phyloP scores from a whole-genome alignment of 2,329 filamentous ascomycete genomes.

The Neurospora sp. region DNA sequence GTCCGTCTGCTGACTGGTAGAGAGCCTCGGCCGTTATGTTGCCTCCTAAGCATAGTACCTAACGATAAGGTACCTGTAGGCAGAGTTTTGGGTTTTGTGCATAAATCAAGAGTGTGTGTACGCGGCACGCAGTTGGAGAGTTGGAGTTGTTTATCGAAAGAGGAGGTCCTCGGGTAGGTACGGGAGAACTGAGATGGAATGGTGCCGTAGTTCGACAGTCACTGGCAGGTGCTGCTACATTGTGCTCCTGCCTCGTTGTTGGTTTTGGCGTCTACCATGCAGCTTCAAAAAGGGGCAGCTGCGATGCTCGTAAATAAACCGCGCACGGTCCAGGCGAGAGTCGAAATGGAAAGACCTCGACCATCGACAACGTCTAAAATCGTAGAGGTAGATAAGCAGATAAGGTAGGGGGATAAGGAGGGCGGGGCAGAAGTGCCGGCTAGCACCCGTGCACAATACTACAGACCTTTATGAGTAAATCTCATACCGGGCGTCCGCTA shows the following conservation, averaged over 20 bases:
- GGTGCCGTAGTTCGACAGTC: background rate
- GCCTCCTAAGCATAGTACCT: too few relatives aligned
- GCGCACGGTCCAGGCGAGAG: background rate
- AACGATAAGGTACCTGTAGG: too few relatives aligned
- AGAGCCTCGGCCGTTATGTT: too few relatives aligned
- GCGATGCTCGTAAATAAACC: background rate
- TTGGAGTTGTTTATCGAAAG: too few relatives aligned
- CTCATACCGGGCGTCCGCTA: background rate
- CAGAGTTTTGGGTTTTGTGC: too few relatives aligned
- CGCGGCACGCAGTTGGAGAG: too few relatives aligned
- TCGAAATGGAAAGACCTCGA: background rate
- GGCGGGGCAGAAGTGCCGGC: background rate
- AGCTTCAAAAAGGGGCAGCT: background rate
- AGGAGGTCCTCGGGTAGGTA: too few relatives aligned
- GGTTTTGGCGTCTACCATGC: background rate
- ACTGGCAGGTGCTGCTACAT: background rate
- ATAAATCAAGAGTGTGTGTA: too few relatives aligned
- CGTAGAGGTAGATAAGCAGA: background rate
- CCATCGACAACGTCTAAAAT: background rate
- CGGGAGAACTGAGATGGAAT: too few relatives aligned
- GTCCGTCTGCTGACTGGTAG: too few relatives aligned
- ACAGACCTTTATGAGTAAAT: background rate
- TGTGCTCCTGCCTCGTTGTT: background rate
- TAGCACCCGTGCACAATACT: background rate
- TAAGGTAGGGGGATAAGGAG: background rate